Evolutionary conservation across 2,329 filamentous ascomycete species (phyloP), one percentile per base, ranked within the genome.

Genomic region (Aspergillus hortae): DNA sequence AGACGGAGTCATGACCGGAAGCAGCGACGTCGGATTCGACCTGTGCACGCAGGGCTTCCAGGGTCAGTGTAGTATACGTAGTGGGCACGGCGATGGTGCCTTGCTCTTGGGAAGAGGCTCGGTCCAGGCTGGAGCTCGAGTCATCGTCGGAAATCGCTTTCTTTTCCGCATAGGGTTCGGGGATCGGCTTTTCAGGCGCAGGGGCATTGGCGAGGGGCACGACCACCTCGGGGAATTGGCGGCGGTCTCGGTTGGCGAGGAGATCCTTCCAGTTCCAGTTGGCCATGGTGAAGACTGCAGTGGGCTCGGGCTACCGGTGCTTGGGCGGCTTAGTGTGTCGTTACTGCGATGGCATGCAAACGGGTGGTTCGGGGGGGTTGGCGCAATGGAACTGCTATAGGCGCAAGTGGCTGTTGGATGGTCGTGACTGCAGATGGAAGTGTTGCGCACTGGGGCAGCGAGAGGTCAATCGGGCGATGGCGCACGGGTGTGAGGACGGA

Each of bases 21-120:
- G 79, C 73, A 11, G 80, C 79, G 49, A 81, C 62, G 51, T 85
- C 83, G 4, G 79, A 79, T 56, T 82, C 79, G 48, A 90, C 82
- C 61, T 90, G 87, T 52, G 80, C 82, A 58, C 86, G 80, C 53
- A 92, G 72, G 4, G 81, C 80, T 58, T 90, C 87, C 47, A 92
- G 75, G 40, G 85, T 90, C 62, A 87, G 55, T 77, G 51, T 75
- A 68, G 41, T 73, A 63, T 67, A 76, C 67, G 56, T 68, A 60
- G 56, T 68, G 60, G 56, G 55, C 15, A 61, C 40, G 44, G 63
- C 62, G 14, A 61, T 59, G 10, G 55, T 56, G n/a, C 73, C 74
- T 51, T 68, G 75, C 43, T 74, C 73, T 35, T 68, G 65, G 30
- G 63, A 66, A 17, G 69, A 60, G 40, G 64, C 56, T 48, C 64